Conservation (phyloP, 129 eudicot species). For the Scalesia atractyloides region DNA sequence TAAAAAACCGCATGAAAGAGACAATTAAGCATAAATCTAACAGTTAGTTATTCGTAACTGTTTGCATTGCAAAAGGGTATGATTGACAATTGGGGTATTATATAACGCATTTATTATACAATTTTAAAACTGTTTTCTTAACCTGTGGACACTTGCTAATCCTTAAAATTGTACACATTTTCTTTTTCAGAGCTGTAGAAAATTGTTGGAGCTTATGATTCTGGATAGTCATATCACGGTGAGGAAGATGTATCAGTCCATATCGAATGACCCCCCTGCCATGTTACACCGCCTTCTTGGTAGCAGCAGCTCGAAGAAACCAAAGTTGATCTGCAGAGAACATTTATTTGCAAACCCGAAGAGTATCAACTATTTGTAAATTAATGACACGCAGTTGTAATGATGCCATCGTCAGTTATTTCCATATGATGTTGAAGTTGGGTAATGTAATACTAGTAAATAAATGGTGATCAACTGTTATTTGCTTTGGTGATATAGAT, state of each 20-base stretch:
- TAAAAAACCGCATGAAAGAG: background rate
- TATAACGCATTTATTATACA: background rate
- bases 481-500: background rate
- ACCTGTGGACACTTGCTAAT: background rate
- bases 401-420: background rate
- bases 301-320: conserved; percentile 41
- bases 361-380: conserved; percentile 45
- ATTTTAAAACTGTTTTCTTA: background rate
- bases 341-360: conserved; percentile 74
- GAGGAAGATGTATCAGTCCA: conserved; percentile 62
- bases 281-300: conserved; percentile 53
- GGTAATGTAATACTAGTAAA: background rate
- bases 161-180: background rate
- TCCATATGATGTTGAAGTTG: background rate
- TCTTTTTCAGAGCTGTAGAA: conserved; percentile 66
- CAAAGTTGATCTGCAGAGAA: conserved; percentile 45
- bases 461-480: background rate
- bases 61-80: background rate
- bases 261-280: conserved; percentile 53
- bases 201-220: conserved; percentile 65
- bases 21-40: background rate
- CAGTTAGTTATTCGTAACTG: background rate
- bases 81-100: background rate
- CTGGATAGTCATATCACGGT: conserved; percentile 57
- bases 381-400: background rate